Evolutionary conservation across 2,329 filamentous ascomycete species (phyloP).

Genomic region (Tolypocladium cylindrosporum): DNA sequence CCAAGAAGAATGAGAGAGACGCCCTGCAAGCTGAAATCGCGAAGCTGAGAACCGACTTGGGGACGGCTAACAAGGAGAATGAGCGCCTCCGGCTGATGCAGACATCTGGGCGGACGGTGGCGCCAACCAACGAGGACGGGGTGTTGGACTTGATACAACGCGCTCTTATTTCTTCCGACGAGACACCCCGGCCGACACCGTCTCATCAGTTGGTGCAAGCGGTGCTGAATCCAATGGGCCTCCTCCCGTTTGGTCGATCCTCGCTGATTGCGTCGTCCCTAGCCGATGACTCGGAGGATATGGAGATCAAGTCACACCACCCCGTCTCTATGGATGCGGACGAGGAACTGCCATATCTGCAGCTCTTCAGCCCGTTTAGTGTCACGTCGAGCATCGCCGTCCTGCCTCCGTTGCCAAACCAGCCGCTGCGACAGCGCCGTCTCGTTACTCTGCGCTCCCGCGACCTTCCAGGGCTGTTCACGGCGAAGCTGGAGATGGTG

Average conservation of each 20-base stretch:
- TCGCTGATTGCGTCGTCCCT: slow-evolving; percentile 13
- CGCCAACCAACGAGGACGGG: slow-evolving; percentile 22
- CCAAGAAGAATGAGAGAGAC: slow-evolving; percentile 43
- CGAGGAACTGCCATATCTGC: slow-evolving; percentile 59
- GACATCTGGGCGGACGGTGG: slow-evolving; percentile 25
- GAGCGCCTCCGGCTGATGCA: slow-evolving; percentile 37
- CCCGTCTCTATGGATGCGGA: slow-evolving; percentile 51
- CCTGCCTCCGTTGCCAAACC: slow-evolving; percentile 22
- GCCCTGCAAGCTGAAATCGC: slow-evolving; percentile 45
- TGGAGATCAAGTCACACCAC: slow-evolving; percentile 48
- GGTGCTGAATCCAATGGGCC: slow-evolving; percentile 39
- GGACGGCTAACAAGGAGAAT: slow-evolving; percentile 46
- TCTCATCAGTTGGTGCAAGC: slow-evolving; percentile 35
- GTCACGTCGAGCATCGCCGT: slow-evolving; percentile 46
- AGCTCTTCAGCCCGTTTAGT: slow-evolving; percentile 59
- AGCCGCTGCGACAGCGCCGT: slow-evolving; percentile 41
- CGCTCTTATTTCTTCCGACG: slow-evolving; percentile 27
- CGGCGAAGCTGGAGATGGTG: slow-evolving; percentile 45
- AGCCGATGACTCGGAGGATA: slow-evolving; percentile 17
- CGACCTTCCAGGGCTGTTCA: slow-evolving; percentile 41
- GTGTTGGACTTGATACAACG: slow-evolving; percentile 29
- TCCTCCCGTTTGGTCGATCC: slow-evolving; percentile 39
- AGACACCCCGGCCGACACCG: slow-evolving; percentile 13
- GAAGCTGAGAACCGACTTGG: slow-evolving; percentile 48
- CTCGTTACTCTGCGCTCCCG: slow-evolving; percentile 38